Percentiles rank a stretch among this genome's conserved stretches.
Conservation (phyloP, 352 stramenopile species). For the Plasmopara viticola region DNA sequence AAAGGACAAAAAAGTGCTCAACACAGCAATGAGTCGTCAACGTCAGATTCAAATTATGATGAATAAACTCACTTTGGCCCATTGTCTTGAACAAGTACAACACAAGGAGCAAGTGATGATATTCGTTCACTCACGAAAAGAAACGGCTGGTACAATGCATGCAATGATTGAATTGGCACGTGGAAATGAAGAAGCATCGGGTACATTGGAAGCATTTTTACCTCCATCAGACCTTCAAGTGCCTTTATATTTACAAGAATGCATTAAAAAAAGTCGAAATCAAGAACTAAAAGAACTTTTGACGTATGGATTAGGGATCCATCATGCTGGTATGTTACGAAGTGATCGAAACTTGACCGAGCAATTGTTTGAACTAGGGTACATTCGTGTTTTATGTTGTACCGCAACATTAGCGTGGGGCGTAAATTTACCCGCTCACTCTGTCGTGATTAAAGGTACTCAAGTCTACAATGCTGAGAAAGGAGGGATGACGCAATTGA, state of each 20-base stretch:
- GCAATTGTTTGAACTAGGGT: slow-evolving; percentile 95
- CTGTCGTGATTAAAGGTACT: slow-evolving; percentile 99
- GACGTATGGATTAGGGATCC: slow-evolving; percentile 92
- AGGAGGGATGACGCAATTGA: slow-evolving; percentile 95
- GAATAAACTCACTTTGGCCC: slow-evolving; percentile 76
- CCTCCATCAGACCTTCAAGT: slow-evolving; percentile 52
- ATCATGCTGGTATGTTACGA: slow-evolving; percentile 98
- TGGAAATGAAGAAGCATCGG: slow-evolving; percentile 51
- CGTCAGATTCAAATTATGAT: slow-evolving; percentile 73
- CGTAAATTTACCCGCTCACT: slow-evolving; percentile 98
- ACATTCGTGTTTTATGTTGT: slow-evolving; percentile 97
- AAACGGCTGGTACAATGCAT: slow-evolving; percentile 93
- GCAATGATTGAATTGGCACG: slow-evolving; percentile 88
- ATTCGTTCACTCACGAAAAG: slow-evolving; percentile 99
- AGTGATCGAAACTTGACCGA: slow-evolving; percentile 94
- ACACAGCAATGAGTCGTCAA: slow-evolving; percentile 46
- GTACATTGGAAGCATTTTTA: slow-evolving; percentile 50
- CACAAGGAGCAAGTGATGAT: slow-evolving; percentile 94
- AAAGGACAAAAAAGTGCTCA: slow-evolving; percentile 33
- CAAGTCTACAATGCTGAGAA: slow-evolving; percentile 99
- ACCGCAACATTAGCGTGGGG: slow-evolving; percentile 99
- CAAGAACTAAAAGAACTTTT: slow-evolving; percentile 94
- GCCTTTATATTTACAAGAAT: slow-evolving; percentile 46
- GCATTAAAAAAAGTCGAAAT: slow-evolving; percentile 92
- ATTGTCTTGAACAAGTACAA: slow-evolving; percentile 62